Evolutionary conservation across 345 rosid species (phyloP).

Genomic region (Ailanthus altissimus): DNA sequence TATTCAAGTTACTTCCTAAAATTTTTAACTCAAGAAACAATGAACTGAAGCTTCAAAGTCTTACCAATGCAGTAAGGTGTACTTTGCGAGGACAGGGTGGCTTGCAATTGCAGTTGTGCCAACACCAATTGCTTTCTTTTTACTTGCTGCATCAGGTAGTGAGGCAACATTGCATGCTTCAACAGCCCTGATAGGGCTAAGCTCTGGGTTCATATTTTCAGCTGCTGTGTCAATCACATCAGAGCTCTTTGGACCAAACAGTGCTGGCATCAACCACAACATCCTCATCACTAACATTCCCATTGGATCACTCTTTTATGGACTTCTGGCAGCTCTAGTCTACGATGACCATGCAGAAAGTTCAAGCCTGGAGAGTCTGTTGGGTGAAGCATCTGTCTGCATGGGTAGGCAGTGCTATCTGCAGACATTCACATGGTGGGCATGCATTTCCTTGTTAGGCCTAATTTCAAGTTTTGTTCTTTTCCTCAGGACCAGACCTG

Average conservation of each 20-base stretch:
- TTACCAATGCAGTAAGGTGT: constrained; percentile 62
- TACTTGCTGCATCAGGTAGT: constrained; percentile 54
- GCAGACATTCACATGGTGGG: constrained; percentile 54
- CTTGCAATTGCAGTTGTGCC: constrained; percentile 65
- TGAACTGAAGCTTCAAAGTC: constrained; percentile 18
- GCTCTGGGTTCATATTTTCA: constrained; percentile 75
- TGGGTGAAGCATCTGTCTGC: constrained; percentile 45
- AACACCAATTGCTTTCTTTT: constrained; percentile 64
- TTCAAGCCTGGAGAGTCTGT: constrained; percentile 11
- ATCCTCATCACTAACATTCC: constrained; percentile 91
- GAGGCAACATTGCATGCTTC: constrained; percentile 39
- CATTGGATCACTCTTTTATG: constrained; percentile 75
- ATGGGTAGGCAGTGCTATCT: constrained; percentile 62
- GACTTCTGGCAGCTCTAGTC: constrained; percentile 68
- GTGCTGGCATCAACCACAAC: constrained; percentile 82
- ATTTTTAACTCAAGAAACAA: background rate
- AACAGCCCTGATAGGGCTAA: constrained; percentile 64
- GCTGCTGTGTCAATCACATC: constrained; percentile 85
- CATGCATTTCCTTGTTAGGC: constrained; percentile 50
- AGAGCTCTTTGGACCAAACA: constrained; percentile 80
- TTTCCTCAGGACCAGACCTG: constrained; percentile 53
- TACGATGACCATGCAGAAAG: constrained; percentile 60
- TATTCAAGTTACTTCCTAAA: background rate
- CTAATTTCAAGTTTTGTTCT: constrained; percentile 45
- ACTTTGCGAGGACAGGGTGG: constrained; percentile 85